Percentiles rank a stretch among this genome's conserved stretches.
These are phyloP conservation scores for Ilex asprella DNA, from an alignment of 257 asterid species.

Conservation along the genomic window DNA sequence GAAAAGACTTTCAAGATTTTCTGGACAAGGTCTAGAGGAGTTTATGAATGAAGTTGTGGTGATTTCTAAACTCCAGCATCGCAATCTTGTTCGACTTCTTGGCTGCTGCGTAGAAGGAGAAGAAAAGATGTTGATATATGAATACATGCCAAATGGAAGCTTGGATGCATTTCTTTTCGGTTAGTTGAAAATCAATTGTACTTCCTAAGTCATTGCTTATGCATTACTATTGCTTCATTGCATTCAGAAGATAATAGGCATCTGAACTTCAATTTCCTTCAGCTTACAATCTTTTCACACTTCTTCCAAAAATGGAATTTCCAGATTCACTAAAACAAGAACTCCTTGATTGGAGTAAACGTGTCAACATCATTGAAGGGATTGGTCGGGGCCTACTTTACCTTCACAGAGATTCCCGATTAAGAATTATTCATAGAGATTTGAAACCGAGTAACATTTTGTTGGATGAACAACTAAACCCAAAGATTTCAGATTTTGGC, in stretches of 20 bases:
- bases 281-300: not conserved
- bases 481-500: constrained; percentile 67
- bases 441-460: constrained; percentile 55
- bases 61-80: constrained; percentile 42
- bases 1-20: constrained; percentile 40
- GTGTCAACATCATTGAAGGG: constrained; percentile 44
- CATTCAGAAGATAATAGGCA: no score
- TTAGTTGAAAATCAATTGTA: constrained; percentile 8
- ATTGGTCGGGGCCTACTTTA: constrained; percentile 64
- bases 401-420: constrained; percentile 62
- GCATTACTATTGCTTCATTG: no score
- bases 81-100: constrained; percentile 48
- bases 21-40: constrained; percentile 42
- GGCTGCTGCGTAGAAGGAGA: constrained; percentile 44
- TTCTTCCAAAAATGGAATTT: not conserved
- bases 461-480: constrained; percentile 48
- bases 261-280: not conserved
- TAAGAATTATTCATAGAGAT: constrained; percentile 57
- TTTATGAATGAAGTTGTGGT: constrained; percentile 50
- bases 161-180: constrained; percentile 43
- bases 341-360: constrained; percentile 41
- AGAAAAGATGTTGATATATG: constrained; percentile 50
- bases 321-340: constrained; percentile 11
- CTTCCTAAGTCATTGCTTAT: no score
- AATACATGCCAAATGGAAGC: constrained; percentile 58